Base-by-base conservation (phyloP, 2,329 filamentous ascomycete species). In the Penicillium sp. region DNA sequence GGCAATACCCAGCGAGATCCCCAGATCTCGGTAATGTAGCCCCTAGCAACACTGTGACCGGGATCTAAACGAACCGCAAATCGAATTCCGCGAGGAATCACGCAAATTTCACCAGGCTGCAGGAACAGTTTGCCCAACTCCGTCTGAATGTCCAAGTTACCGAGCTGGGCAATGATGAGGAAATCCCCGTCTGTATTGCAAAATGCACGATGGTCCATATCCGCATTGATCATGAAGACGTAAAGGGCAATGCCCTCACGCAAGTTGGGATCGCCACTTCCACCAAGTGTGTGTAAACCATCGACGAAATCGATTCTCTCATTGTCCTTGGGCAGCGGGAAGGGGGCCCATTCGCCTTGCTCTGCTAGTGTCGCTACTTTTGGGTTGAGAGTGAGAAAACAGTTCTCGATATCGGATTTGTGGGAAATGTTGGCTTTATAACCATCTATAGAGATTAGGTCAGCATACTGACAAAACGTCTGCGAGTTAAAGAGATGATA, bases 11-110 rank as follows among this genome's bases (percentile, higher is more conserved):
- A 89, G 68, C 86, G 83, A 0, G 83, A 81, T 26, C 87, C 85
- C 71, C 85, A 89, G 6, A 89, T 74, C 71, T 89, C 87, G 26
- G 86, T 81, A 51, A 88, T 83, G 70, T 88, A 89, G 6, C 87
- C 87, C 42, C 85, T 79, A 0, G 83, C 83, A 1, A 83, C 73
- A 22, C 68, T 66, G 16, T 74, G 55, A 11, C 86, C 85, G 13
- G 84, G 78, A 1, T 84, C 83, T 0, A 87, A 76, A 1, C 78
- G 78, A 28, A 89, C 79, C 22, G 81, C 78, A 72, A 87, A 87
- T 13, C 85, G 80, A 45, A 87, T 80, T 8, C 87, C 87, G 7
- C 85, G 81, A 19, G 85, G 87, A 33, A 89, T 83, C 14, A 89
- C 83, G 59, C 80, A 83, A 37, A 89, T 84, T 70, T 89, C 87